A percentile compares a stretch with the other conserved stretches of the same genome.
These are phyloP conservation scores for Porogramme epimiltina DNA, from an alignment of 1,284 basidiomycete genomes.

Conservation along the genomic window DNA sequence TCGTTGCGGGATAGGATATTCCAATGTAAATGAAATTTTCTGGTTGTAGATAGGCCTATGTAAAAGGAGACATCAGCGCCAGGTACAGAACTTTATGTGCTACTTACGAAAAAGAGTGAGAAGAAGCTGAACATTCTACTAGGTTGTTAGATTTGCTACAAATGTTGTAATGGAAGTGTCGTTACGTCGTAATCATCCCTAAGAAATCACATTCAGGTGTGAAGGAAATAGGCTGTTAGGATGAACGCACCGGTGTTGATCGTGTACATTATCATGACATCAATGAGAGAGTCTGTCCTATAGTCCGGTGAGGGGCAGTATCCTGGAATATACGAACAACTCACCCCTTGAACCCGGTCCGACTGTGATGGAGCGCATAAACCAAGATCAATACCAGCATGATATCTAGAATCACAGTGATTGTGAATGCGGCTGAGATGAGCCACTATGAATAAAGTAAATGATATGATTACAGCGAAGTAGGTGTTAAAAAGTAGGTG, in stretches of 20 bases:
- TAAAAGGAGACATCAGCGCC: too few relatives aligned
- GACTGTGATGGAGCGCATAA: neutral
- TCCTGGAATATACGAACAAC: neutral
- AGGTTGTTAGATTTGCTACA: too few relatives aligned
- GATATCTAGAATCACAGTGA: neutral
- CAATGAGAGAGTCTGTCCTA: conserved; percentile 1
- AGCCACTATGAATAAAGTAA: neutral
- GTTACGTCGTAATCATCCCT: conserved; percentile 1
- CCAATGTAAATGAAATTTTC: too few relatives aligned
- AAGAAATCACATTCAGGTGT: neutral
- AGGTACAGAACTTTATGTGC: neutral
- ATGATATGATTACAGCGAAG: too few relatives aligned
- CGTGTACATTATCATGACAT: neutral
- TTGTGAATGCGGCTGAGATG: neutral
- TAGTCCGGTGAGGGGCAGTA: neutral
- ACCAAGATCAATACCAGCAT: neutral
- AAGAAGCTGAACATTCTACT: neutral
- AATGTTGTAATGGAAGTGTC: neutral
- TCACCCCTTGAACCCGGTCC: conserved; percentile 2
- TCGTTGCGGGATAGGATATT: too few relatives aligned
- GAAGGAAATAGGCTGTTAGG: too few relatives aligned
- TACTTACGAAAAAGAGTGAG: neutral
- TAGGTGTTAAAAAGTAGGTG: too few relatives aligned
- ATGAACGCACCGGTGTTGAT: neutral
- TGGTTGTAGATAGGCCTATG: too few relatives aligned